Conservation (phyloP, 768 basidiomycete species). For the Kwoniella sp. region DNA sequence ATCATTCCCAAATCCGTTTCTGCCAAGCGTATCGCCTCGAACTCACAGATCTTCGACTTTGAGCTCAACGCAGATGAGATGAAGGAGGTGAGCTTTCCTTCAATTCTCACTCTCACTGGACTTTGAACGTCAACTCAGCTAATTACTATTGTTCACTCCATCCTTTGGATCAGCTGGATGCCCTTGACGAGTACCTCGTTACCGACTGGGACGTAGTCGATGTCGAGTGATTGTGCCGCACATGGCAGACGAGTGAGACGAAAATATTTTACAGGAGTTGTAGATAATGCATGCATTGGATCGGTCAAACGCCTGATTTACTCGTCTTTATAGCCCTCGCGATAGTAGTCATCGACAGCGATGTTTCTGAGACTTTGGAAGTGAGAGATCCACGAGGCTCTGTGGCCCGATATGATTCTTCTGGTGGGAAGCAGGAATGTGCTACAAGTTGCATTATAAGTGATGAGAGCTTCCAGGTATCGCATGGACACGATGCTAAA, state of each 20-base stretch:
- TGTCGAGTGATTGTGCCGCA: slow-evolving; percentile 35
- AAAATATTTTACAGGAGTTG: no score
- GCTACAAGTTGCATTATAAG: background rate
- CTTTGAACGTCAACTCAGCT: background rate
- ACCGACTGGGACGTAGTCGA: slow-evolving; percentile 58
- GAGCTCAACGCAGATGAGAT: slow-evolving; percentile 59
- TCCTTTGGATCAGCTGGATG: slow-evolving; percentile 44
- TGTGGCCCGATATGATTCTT: no score
- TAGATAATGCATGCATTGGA: background rate
- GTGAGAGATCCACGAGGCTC: no score
- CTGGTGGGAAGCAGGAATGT: no score
- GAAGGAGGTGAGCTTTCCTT: slow-evolving; percentile 48
- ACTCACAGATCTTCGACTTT: slow-evolving; percentile 60
- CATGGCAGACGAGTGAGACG: no score
- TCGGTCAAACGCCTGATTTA: background rate
- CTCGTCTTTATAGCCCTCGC: no score
- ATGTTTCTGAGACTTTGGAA: no score
- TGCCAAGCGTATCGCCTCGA: slow-evolving; percentile 58
- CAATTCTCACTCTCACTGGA: background rate
- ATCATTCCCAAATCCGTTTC: slow-evolving; percentile 61
- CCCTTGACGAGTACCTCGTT: slow-evolving; percentile 56
- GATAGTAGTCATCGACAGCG: no score
- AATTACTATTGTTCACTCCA: background rate
- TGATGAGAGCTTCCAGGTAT: background rate
- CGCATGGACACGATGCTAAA: no score